Conservation (phyloP, 352 stramenopile species). For the Phytophthora quininea region DNA sequence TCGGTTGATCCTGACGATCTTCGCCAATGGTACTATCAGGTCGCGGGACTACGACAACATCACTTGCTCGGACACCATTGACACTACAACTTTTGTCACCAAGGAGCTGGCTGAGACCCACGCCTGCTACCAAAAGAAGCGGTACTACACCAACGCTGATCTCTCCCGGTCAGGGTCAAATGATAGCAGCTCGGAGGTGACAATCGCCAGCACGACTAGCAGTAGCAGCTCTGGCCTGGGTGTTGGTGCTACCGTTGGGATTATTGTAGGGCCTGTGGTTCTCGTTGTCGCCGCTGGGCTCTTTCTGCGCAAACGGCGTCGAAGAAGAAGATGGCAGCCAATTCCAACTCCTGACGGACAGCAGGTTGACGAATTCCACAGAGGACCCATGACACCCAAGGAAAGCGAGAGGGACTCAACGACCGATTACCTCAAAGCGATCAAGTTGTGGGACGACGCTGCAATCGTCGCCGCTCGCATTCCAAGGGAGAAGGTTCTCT, state of each 20-base stretch:
- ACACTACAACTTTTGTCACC: constrained; percentile 19
- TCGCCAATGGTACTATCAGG: constrained; percentile 23
- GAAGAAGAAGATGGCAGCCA: no score
- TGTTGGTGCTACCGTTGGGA: constrained; percentile 25
- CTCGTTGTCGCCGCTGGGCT: constrained; percentile 18
- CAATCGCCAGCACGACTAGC: no score
- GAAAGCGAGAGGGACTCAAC: constrained; percentile 23
- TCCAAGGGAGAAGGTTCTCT: constrained; percentile 32
- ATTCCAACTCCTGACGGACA: no score
- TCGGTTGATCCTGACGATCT: constrained; percentile 29
- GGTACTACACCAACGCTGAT: constrained; percentile 29
- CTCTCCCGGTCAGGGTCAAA: constrained; percentile 1
- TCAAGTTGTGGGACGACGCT: constrained; percentile 39
- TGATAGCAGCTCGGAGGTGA: neutral
- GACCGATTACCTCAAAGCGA: constrained; percentile 12
- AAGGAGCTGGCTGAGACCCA: constrained; percentile 25
- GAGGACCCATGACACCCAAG: constrained; percentile 18
- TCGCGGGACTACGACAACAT: constrained; percentile 23
- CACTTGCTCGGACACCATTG: constrained; percentile 10
- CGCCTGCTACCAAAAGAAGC: constrained; percentile 20
- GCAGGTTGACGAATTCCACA: no score
- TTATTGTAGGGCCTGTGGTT: constrained; percentile 21
- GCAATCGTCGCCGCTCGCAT: constrained; percentile 35
- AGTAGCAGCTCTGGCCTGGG: neutral
- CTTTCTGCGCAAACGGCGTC: no score